Evolutionary conservation across 257 asterid genomes (phyloP).

Genomic region (Petunia axillaris): DNA sequence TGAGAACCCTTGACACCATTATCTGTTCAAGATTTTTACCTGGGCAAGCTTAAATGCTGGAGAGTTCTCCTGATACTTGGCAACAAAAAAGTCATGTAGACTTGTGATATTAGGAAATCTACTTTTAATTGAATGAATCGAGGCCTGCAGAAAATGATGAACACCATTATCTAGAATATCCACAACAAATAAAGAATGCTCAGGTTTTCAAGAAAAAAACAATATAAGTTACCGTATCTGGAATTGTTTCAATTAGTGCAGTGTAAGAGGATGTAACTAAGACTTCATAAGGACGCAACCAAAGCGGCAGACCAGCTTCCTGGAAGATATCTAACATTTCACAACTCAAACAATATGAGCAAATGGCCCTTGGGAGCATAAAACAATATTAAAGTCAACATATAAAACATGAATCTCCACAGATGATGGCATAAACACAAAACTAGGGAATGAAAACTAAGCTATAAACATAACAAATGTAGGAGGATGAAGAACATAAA

Average conservation of each 20-base stretch:
- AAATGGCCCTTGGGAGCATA: background rate
- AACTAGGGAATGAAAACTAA: background rate
- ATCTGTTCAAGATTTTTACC: slow-evolving; percentile 46
- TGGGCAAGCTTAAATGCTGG: slow-evolving; percentile 93
- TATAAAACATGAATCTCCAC: slow-evolving; percentile 18
- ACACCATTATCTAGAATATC: slow-evolving; percentile 10
- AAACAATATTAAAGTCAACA: background rate
- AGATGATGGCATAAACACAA: background rate
- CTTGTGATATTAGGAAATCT: slow-evolving; percentile 84
- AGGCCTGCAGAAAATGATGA: slow-evolving; percentile 63
- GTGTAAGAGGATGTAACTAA: slow-evolving; percentile 94
- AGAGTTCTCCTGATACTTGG: slow-evolving; percentile 90
- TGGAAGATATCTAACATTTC: slow-evolving; percentile 93
- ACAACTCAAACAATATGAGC: slow-evolving; percentile 31
- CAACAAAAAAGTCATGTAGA: slow-evolving; percentile 90
- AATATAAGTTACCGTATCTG: slow-evolving; percentile 75
- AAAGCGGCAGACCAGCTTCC: slow-evolving; percentile 99
- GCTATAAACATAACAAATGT: slow-evolving; percentile 8
- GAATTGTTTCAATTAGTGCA: slow-evolving; percentile 98
- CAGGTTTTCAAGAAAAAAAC: background rate
- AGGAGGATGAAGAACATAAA: background rate
- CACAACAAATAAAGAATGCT: background rate
- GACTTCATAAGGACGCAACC: slow-evolving; percentile 98
- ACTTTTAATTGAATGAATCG: slow-evolving; percentile 93
- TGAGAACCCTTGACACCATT: background rate